phyloP scores from a whole-genome alignment of 2,329 filamentous ascomycete species.

The Mycosphaerella arachidis region DNA sequence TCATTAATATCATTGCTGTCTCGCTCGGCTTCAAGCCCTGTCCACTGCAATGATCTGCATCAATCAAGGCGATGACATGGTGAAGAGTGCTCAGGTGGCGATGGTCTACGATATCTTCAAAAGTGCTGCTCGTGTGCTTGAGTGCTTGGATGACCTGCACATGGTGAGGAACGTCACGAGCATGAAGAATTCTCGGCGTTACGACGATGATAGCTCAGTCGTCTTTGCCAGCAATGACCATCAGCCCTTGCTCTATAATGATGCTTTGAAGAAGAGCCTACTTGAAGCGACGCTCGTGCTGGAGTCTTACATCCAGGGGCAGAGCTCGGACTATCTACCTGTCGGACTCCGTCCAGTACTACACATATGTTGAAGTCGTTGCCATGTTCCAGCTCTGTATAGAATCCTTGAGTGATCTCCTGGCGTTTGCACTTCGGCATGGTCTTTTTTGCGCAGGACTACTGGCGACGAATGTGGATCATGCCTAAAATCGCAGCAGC shows the following conservation, averaged over 20 bases:
- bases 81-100: slow-evolving; percentile 13
- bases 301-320: too few relatives aligned
- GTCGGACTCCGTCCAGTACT: too few relatives aligned
- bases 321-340: neutral
- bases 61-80: slow-evolving; percentile 10
- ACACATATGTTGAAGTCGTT: too few relatives aligned
- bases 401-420: neutral
- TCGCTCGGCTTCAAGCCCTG: too few relatives aligned
- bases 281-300: too few relatives aligned
- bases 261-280: too few relatives aligned
- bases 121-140: slow-evolving; percentile 1
- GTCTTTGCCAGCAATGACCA: too few relatives aligned
- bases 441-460: neutral
- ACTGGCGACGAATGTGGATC: neutral
- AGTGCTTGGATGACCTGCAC: neutral
- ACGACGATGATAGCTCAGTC: too few relatives aligned
- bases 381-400: neutral
- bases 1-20: too few relatives aligned
- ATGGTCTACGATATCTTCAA: slow-evolving; percentile 14
- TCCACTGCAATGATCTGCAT: slow-evolving; percentile 10
- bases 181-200: too few relatives aligned
- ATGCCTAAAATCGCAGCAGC: neutral
- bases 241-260: too few relatives aligned
- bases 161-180: too few relatives aligned
- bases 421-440: neutral